Evolutionary conservation across 148 eudicot species (phyloP).

Genomic region (Agrostemma githago): DNA sequence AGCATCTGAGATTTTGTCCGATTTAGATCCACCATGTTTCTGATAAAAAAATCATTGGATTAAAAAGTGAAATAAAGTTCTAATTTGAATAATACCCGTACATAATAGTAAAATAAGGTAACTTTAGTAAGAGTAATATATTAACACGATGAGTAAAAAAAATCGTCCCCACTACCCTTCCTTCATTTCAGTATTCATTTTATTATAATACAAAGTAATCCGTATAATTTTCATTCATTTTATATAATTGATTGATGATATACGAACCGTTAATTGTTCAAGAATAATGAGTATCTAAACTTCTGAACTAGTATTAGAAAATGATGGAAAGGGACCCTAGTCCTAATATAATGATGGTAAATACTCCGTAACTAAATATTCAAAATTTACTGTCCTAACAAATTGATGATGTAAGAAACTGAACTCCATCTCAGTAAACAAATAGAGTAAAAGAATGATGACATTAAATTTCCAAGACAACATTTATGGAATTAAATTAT

Average conservation of each 20-base stretch:
- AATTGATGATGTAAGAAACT: slow-evolving; percentile 9
- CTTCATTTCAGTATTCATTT: no score
- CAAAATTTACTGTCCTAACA: slow-evolving; percentile 24
- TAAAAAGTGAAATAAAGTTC: not conserved
- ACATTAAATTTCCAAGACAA: not conserved
- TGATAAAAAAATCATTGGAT: slow-evolving; percentile 22
- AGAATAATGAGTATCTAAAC: no score
- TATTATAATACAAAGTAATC: no score
- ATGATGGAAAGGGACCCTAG: no score
- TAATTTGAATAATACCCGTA: not conserved
- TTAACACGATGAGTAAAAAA: no score
- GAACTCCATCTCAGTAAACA: not conserved
- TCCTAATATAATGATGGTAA: no score
- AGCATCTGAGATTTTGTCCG: slow-evolving; percentile 79
- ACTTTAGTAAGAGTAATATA: not conserved
- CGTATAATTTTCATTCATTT: no score
- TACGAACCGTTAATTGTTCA: no score
- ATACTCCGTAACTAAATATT: no score
- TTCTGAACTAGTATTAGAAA: no score
- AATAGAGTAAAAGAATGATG: not conserved
- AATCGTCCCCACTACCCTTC: no score
- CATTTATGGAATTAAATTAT: not conserved
- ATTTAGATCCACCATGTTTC: slow-evolving; percentile 72
- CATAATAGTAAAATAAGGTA: not conserved
- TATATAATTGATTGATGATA: no score